phyloP scores from a whole-genome alignment of 192 early-diverging fungal genomes.

The Chytriomyces sp. region DNA sequence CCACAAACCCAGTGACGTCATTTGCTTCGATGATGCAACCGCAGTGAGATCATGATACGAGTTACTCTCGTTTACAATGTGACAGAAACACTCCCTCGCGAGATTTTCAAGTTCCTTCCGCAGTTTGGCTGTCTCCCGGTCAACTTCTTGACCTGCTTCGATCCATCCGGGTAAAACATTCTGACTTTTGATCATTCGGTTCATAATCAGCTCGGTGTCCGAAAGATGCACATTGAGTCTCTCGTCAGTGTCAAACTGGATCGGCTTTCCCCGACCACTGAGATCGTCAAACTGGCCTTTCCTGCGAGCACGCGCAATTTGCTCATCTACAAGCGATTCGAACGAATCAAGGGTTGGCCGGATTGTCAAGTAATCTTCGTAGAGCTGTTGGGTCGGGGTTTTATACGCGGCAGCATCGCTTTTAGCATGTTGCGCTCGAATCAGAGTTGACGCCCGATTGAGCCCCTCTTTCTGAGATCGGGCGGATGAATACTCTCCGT shows the following conservation, averaged over 20 bases:
- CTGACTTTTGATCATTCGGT: conserved; percentile 48
- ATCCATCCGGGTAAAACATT: conserved; percentile 45
- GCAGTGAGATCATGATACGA: not conserved
- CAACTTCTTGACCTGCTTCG: conserved; percentile 41
- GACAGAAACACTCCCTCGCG: conserved; percentile 18
- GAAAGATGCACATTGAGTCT: conserved; percentile 45
- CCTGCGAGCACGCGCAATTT: conserved; percentile 42
- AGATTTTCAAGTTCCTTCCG: conserved; percentile 39
- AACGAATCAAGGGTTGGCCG: conserved; percentile 40
- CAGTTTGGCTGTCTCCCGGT: conserved; percentile 39
- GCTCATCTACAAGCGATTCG: conserved; percentile 45
- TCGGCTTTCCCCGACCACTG: conserved; percentile 42
- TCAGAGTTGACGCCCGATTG: not conserved
- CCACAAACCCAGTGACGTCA: not conserved
- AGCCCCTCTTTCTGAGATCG: conserved; percentile 5
- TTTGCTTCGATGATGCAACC: not conserved
- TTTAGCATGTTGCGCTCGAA: conserved; percentile 20
- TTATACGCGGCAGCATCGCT: conserved; percentile 38
- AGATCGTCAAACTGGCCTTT: conserved; percentile 50
- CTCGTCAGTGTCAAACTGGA: conserved; percentile 41
- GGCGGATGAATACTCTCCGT: not conserved
- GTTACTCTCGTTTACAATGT: not conserved
- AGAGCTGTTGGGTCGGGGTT: conserved; percentile 43
- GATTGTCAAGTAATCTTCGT: conserved; percentile 44
- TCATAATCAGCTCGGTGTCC: conserved; percentile 44